phyloP scores from a whole-genome alignment of 2,329 filamentous ascomycete species.

The Domatiomyces globalis region DNA sequence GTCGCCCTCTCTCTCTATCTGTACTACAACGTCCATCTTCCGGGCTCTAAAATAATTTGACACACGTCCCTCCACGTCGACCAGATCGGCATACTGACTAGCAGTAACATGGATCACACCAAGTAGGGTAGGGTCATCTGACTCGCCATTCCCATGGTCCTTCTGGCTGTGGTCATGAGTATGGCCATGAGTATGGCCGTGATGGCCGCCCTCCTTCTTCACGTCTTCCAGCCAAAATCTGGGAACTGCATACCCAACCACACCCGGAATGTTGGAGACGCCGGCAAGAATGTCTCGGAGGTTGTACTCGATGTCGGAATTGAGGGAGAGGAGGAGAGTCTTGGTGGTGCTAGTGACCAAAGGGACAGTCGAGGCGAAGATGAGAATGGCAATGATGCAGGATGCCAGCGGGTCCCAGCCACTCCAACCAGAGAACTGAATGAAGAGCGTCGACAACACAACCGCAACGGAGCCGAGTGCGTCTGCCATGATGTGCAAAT shows the following conservation, averaged over 20 bases:
- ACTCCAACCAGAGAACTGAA: constrained; percentile 76
- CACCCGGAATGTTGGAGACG: constrained; percentile 66
- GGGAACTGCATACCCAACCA: constrained; percentile 71
- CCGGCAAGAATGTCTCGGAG: constrained; percentile 76
- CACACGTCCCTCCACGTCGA: constrained; percentile 72
- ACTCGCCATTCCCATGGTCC: constrained; percentile 12
- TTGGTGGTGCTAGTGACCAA: constrained; percentile 74
- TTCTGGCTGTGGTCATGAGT: constrained; percentile 19
- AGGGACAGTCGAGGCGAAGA: constrained; percentile 81
- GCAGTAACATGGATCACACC: constrained; percentile 81
- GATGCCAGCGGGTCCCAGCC: constrained; percentile 93
- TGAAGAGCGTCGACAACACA: constrained; percentile 77
- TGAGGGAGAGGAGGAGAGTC: constrained; percentile 68
- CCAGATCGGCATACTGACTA: constrained; percentile 54
- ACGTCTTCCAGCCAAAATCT: constrained; percentile 72
- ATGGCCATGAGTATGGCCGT: constrained; percentile 21
- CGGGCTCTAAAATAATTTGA: constrained; percentile 54
- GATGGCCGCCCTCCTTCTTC: constrained; percentile 20
- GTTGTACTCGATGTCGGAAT: constrained; percentile 72
- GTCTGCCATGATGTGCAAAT: constrained; percentile 86
- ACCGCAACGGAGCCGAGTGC: constrained; percentile 89
- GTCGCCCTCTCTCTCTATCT: constrained; percentile 77
- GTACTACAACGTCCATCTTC: constrained; percentile 68
- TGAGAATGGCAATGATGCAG: constrained; percentile 81
- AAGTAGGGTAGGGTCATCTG: constrained; percentile 40